These are phyloP conservation scores for Vitis rupestris DNA, from an alignment of 164 flowering plant species.

Conservation along the genomic window DNA sequence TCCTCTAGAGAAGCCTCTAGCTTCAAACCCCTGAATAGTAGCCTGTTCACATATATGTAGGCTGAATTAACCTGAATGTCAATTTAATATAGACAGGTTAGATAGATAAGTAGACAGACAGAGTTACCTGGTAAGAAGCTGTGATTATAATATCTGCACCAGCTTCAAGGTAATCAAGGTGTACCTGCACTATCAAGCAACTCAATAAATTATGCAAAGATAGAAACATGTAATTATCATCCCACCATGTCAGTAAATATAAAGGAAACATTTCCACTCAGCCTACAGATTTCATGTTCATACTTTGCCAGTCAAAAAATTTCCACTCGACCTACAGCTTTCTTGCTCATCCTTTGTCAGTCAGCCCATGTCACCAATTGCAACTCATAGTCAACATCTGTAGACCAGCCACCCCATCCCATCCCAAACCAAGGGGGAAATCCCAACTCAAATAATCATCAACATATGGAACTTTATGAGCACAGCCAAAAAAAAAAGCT, in stretches of 20 bases:
- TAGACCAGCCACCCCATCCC: background rate
- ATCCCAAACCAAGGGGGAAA: background rate
- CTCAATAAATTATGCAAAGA: background rate
- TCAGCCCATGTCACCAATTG: background rate
- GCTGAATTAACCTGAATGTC: conserved; percentile 1
- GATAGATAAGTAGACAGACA: background rate
- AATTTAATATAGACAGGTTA: background rate
- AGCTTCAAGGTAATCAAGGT: conserved; percentile 57
- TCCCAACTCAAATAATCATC: background rate
- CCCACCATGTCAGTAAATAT: no score
- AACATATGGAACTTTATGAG: no score
- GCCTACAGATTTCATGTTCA: background rate
- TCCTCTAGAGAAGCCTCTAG: conserved; percentile 46
- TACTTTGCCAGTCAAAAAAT: background rate
- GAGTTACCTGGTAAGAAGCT: conserved; percentile 56
- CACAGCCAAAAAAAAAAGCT: no score
- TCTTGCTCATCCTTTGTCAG: background rate
- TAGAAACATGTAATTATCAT: background rate
- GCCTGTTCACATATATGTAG: conserved; percentile 35
- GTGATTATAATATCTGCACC: conserved; percentile 54
- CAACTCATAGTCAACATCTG: background rate
- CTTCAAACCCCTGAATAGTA: conserved; percentile 63
- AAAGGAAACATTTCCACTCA: background rate
- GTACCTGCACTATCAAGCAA: conserved; percentile 36
- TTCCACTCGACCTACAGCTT: background rate